Base-by-base conservation (phyloP, 495 filamentous ascomycete genomes). In the Penicillium bialowiezense region DNA sequence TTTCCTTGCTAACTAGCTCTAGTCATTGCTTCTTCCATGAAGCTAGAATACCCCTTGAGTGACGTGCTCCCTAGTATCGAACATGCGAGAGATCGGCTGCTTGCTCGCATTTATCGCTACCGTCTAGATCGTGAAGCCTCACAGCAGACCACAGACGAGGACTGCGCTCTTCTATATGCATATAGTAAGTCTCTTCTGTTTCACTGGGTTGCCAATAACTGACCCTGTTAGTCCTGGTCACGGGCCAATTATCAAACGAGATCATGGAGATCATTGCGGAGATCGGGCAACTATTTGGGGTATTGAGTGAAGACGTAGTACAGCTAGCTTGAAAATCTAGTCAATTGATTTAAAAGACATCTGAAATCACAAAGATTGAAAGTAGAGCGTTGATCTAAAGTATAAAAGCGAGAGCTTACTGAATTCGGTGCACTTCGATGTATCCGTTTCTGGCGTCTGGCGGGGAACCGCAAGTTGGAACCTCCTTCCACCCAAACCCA, bases 21-120 rank as follows among this genome's bases (percentile, higher is more conserved):
- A 86, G 91, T 96, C 2, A 80, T 98, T 52, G 93, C 92, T 1
- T 91, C 87, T 1, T 93, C 89, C 1, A 81, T 97, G 65, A 93
- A 93, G 72, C 78, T 97, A 1, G 91, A 95, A 61, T 97, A 95
- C 53, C 92, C 93, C 0, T 71, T 98, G 32, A 95, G 86, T 19
- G 89, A 95, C 56, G 86, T 85, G 18, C 68, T 97, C 10, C 93
- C 93, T 4, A 92, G 83, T 51, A 86, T 91, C 19, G 79, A 86
- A 18, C 82, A 90, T 63, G 81, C 84, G 18, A 73, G 93, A 23
- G 92, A 97, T 59, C 74, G 89, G 45, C 67, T 97, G 34, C 75
- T 98, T n/a, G 89, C 89, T 9, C 92, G 90, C 67, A 85, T 96
- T 31, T 95, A 90, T 52, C 82, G 83, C 54, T 97, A 91, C 66